Evolutionary conservation across 2,329 filamentous ascomycete species (phyloP).

Genomic region (Fusarium hainanense): DNA sequence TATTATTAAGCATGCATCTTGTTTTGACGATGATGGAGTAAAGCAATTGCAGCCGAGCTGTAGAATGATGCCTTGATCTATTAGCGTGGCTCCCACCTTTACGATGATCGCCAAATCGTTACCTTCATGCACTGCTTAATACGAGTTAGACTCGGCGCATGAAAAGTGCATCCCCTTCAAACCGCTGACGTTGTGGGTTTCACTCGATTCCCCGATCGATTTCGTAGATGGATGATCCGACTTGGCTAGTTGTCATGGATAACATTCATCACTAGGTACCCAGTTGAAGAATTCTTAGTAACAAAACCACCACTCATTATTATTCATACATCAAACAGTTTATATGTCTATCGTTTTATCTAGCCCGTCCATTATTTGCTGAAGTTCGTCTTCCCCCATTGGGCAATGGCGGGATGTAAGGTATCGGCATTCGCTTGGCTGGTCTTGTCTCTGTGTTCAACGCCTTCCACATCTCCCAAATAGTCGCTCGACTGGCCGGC

Average conservation of each 20-base stretch:
- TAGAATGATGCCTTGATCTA: neutral
- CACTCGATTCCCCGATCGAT: neutral
- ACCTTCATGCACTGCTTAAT: neutral
- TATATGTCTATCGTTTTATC: slow-evolving; percentile 33
- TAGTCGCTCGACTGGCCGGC: slow-evolving; percentile 80
- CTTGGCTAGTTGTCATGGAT: neutral
- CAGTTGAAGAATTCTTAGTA: neutral
- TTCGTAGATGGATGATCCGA: neutral
- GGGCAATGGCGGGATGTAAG: slow-evolving; percentile 49
- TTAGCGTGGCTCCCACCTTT: neutral
- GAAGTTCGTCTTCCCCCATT: slow-evolving; percentile 48
- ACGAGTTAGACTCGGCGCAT: slow-evolving; percentile 3
- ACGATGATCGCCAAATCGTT: neutral
- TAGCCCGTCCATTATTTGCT: slow-evolving; percentile 46
- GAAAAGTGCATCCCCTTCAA: neutral
- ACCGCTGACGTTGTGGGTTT: neutral
- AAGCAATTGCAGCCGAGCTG: slow-evolving; percentile 13
- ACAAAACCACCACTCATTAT: slow-evolving; percentile 7
- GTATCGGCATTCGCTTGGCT: slow-evolving; percentile 57
- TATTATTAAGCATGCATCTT: neutral
- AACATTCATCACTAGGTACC: neutral
- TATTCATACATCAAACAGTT: neutral
- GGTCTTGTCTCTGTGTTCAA: slow-evolving; percentile 64
- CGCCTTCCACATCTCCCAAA: slow-evolving; percentile 86
- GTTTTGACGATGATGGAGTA: neutral